Evolutionary conservation across 1,284 basidiomycete genomes (phyloP).

Genomic region (Abortiporus biennis): DNA sequence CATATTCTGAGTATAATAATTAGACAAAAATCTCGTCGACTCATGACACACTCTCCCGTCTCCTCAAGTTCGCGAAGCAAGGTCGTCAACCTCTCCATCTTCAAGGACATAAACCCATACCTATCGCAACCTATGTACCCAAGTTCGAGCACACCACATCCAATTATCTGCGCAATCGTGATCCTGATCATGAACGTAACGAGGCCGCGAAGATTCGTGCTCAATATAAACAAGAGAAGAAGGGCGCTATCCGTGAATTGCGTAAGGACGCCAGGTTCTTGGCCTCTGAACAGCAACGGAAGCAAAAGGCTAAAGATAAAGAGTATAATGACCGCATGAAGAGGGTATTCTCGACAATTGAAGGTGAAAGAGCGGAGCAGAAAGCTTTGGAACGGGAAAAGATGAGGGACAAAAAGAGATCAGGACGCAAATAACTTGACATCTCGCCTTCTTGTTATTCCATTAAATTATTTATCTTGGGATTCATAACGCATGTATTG

Average conservation of each 20-base stretch:
- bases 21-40: constrained; percentile 17
- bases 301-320: constrained; percentile 79
- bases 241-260: constrained; percentile 95
- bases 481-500: too few relatives aligned
- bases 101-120: constrained; percentile 95
- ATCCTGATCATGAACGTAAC: constrained; percentile 91
- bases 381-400: constrained; percentile 88
- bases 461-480: not conserved
- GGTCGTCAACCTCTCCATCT: constrained; percentile 77
- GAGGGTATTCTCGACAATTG: constrained; percentile 76
- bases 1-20: too few relatives aligned
- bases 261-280: constrained; percentile 95
- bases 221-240: constrained; percentile 93
- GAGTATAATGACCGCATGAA: constrained; percentile 79
- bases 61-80: constrained; percentile 71
- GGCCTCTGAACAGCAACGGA: constrained; percentile 80
- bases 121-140: constrained; percentile 89
- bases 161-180: constrained; percentile 76
- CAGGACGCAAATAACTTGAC: constrained; percentile 57
- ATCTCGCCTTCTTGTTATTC: not conserved
- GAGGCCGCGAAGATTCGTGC: constrained; percentile 82
- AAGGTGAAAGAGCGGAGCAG: constrained; percentile 91
- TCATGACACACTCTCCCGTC: constrained; percentile 39
- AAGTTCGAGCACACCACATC: constrained; percentile 89
- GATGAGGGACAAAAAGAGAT: constrained; percentile 66